Percentiles rank a stretch among this genome's conserved stretches.
Evolutionary conservation across 305 asterid species (phyloP).

Genomic region (Fraxinus paxiana): DNA sequence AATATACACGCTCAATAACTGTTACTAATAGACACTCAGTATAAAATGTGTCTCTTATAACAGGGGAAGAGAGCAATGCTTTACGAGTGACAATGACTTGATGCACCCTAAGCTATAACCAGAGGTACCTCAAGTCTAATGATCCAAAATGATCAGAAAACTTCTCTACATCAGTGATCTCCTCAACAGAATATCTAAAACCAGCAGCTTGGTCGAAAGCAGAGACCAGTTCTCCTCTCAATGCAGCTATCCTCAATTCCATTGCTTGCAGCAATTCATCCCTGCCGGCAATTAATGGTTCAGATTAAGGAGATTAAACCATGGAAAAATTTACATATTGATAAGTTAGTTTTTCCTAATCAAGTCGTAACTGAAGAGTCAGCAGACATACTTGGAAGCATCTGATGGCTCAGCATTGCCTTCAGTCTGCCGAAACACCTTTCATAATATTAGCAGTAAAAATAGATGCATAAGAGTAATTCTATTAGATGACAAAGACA

Average conservation of each 20-base stretch:
- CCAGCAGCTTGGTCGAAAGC: slow-evolving; percentile 66
- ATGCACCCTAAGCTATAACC: slow-evolving; percentile 9
- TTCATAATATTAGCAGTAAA: slow-evolving; percentile 21
- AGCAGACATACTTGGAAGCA: slow-evolving; percentile 72
- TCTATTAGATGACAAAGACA: not conserved
- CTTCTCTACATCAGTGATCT: slow-evolving; percentile 51
- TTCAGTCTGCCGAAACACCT: slow-evolving; percentile 53
- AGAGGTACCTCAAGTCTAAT: slow-evolving; percentile 57
- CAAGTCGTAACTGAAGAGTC: slow-evolving; percentile 17
- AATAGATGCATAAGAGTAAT: slow-evolving; percentile 15
- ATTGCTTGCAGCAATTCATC: slow-evolving; percentile 82
- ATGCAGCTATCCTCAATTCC: slow-evolving; percentile 67
- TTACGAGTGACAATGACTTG: slow-evolving; percentile 14
- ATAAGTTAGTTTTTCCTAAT: not conserved
- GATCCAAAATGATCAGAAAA: slow-evolving; percentile 75
- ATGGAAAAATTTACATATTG: not conserved
- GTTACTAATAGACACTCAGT: not conserved
- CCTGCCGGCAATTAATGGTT: slow-evolving; percentile 40
- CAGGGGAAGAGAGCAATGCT: not conserved
- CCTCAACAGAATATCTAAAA: slow-evolving; percentile 49
- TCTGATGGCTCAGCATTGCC: slow-evolving; percentile 34
- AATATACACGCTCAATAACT: not conserved
- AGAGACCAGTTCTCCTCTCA: slow-evolving; percentile 57
- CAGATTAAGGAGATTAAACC: slow-evolving; percentile 21
- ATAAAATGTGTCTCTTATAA: not conserved